A percentile compares a stretch with the other conserved stretches of the same genome.
phyloP scores from a whole-genome alignment of 2,329 filamentous ascomycete genomes.

The Ophiostoma novo-ulmi region DNA sequence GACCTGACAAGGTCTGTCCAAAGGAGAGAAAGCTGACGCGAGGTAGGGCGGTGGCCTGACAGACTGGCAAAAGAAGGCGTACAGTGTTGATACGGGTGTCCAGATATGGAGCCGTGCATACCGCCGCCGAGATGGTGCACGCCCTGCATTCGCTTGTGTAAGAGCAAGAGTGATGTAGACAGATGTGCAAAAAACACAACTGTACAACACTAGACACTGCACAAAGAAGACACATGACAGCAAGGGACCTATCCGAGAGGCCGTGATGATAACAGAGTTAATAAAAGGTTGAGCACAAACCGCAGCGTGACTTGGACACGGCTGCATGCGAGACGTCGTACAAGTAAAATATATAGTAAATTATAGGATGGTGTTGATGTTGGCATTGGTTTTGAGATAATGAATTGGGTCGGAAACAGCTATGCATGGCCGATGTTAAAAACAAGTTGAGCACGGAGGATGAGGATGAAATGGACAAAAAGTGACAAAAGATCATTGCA shows the following conservation, averaged over 20 bases:
- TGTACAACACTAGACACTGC: not conserved
- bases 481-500: too few relatives aligned
- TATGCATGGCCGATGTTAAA: not conserved
- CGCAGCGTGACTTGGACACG: constrained; percentile 1
- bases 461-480: not conserved
- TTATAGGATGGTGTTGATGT: not conserved
- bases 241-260: constrained; percentile 1
- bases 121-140: not conserved
- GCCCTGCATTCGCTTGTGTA: not conserved
- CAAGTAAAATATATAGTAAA: not conserved
- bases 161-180: not conserved
- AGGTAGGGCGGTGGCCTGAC: not conserved
- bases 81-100: not conserved
- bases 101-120: not conserved
- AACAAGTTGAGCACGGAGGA: not conserved
- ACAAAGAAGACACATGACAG: constrained; percentile 5
- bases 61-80: not conserved
- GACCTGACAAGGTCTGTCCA: not conserved
- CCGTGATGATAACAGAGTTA: not conserved
- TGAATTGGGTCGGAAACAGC: not conserved
- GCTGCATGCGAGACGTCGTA: not conserved
- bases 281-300: not conserved
- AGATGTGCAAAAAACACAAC: not conserved
- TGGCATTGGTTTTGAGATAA: not conserved
- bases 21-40: not conserved